Percentiles rank a stretch among this genome's conserved stretches.
Conservation (phyloP, 768 basidiomycete genomes). For the Tylopilus vinaceipallidus region DNA sequence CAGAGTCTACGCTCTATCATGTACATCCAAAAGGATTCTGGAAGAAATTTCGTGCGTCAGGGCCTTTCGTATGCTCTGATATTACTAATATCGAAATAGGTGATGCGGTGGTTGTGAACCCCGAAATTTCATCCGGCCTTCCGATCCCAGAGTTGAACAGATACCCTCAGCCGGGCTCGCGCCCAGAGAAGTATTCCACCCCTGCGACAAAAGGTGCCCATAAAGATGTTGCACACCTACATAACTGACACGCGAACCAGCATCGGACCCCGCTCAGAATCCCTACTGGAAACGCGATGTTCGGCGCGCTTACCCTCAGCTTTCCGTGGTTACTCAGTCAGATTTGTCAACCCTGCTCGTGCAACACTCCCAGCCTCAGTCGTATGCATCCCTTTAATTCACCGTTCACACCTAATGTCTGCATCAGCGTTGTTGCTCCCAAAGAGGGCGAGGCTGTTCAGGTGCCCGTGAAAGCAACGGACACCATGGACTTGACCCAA, state of each 20-base stretch:
- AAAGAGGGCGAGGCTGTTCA: conserved; percentile 37
- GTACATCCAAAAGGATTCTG: conserved; percentile 88
- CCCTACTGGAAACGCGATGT: conserved; percentile 98
- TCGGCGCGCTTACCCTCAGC: conserved; percentile 87
- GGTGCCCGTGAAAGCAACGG: conserved; percentile 44
- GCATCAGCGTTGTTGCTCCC: conserved; percentile 53
- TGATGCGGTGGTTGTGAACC: conserved; percentile 80
- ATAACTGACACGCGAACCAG: conserved; percentile 36
- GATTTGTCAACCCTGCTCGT: conserved; percentile 80
- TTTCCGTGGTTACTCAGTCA: conserved; percentile 83
- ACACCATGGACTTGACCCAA: conserved; percentile 60
- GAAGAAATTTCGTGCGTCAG: conserved; percentile 87
- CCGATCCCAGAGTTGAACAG: conserved; percentile 72
- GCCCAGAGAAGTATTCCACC: conserved; percentile 82
- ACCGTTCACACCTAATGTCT: conserved; percentile 8
- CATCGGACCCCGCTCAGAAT: conserved; percentile 84
- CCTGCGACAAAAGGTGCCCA: conserved; percentile 82
- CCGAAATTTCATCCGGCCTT: conserved; percentile 88
- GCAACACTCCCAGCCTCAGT: conserved; percentile 63
- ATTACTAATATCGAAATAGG: conserved; percentile 44
- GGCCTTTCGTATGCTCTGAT: neutral
- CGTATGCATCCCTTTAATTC: conserved; percentile 46
- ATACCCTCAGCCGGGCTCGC: conserved; percentile 84
- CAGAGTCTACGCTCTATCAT: conserved; percentile 90
- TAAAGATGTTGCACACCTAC: neutral